Evolutionary conservation across 1,284 basidiomycete species (phyloP), one percentile per base, ranked within the genome.

Genomic region (Heterobasidion parviporum): DNA sequence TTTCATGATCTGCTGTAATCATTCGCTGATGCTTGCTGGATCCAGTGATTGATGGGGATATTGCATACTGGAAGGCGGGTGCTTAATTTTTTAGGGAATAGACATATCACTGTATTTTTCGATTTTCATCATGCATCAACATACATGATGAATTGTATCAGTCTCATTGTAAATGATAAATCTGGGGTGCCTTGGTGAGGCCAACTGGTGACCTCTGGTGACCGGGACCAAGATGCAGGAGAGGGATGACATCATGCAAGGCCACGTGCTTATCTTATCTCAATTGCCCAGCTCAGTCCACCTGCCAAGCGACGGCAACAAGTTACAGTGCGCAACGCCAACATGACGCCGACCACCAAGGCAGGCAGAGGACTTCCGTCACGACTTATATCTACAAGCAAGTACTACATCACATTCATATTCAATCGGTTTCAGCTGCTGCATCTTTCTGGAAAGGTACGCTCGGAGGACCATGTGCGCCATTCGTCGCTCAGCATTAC

Each of bases 31-130:
- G 32, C 35, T 15, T 18, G 6, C 9, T 16, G 14, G 7, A 41
- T 41, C 8, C 8, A n/a, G 10, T 41, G 38, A 5, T 41, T 5
- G 38, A 41, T 41, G 53, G 53, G 26, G 53, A 54, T 20, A 54
- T 54, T 18, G 53, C 53, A 20, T 48, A 54, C 35, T 54, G 53
- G 53, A 54, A 54, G 53, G 20, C 53, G 26, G 53, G 53, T 18
- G 53, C 53, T 14, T 54, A 48, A 48, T 14, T 14, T 16, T 9
- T 1, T 2, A 14, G 38, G 38, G 38, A 8, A 6, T 41, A 26
- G 26, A 26, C 26, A 26, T 26, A 26, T 26, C n/a, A 41, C 4
- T 41, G 38, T 41, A 41, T 10, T 3, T 7, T 41, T 41, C 38
- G 38, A 4, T 41, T 41, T 8, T 41, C 38, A 6, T n/a, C 10